Percentiles rank a stretch among this genome's conserved stretches.
Evolutionary conservation across 2,329 filamentous ascomycete species (phyloP).

Genomic region (Ilyonectria destructans): DNA sequence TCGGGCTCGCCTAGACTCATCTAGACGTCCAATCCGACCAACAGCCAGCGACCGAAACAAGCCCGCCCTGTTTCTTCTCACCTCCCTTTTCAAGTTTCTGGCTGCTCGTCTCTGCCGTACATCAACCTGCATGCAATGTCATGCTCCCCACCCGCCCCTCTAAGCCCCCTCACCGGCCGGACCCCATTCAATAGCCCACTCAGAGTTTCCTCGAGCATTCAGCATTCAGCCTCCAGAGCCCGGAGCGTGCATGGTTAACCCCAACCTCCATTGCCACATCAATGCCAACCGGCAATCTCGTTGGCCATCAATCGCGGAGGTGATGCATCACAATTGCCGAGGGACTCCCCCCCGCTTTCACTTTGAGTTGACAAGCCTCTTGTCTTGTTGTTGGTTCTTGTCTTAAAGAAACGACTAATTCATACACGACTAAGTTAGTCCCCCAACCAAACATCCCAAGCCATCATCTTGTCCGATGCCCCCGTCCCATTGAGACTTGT

Average conservation of each 20-base stretch:
- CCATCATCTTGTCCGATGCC: slow-evolving; percentile 1
- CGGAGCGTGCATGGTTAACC: slow-evolving; percentile 15
- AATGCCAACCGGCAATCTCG: slow-evolving; percentile 8
- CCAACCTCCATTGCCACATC: slow-evolving; percentile 25
- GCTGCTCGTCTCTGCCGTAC: slow-evolving; percentile 26
- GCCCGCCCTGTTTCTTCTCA: neutral
- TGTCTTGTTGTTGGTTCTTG: slow-evolving; percentile 13
- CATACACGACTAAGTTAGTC: neutral
- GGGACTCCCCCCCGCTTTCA: neutral
- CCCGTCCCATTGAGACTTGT: neutral
- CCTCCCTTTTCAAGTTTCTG: neutral
- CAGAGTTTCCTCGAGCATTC: slow-evolving; percentile 11
- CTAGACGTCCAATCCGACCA: neutral
- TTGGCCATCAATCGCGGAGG: neutral
- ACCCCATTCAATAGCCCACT: slow-evolving; percentile 10
- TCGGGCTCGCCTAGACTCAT: neutral
- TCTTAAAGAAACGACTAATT: neutral
- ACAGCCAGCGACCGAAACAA: neutral
- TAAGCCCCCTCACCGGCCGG: neutral
- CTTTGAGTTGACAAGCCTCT: neutral
- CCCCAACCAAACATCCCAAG: neutral
- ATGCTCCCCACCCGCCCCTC: slow-evolving; percentile 17
- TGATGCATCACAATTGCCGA: neutral
- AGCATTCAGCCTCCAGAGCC: slow-evolving; percentile 1
- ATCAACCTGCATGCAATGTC: slow-evolving; percentile 30